Evolutionary conservation across 305 asterid genomes (phyloP).

Genomic region (Solanum hybrid): DNA sequence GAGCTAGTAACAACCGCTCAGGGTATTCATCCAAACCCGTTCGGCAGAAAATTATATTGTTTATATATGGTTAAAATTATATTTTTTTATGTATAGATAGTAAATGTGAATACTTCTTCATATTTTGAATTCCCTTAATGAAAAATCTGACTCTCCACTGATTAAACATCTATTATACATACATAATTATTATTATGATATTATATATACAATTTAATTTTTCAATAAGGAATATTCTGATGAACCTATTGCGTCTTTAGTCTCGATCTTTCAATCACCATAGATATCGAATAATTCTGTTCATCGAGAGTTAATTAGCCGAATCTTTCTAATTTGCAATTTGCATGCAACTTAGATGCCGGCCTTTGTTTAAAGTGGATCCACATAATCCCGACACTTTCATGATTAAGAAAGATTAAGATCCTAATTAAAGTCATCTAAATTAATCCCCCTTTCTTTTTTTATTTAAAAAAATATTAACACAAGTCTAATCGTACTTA

Average conservation of each 20-base stretch:
- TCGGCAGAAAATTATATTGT: too few relatives aligned
- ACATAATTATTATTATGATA: neutral
- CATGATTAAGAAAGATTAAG: neutral
- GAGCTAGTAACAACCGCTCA: neutral
- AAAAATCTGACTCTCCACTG: neutral
- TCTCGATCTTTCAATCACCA: rapidly evolving
- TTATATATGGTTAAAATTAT: too few relatives aligned
- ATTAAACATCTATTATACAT: neutral
- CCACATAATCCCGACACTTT: neutral
- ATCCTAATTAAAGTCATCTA: neutral
- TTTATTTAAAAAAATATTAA: neutral
- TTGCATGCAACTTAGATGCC: constrained; percentile 6
- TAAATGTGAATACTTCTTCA: neutral
- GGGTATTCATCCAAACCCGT: neutral
- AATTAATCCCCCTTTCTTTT: neutral
- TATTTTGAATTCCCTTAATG: neutral
- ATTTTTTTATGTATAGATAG: neutral
- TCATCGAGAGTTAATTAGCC: neutral
- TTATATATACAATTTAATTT: neutral
- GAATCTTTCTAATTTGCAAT: neutral
- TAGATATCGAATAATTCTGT: neutral
- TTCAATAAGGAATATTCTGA: neutral
- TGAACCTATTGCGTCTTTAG: neutral
- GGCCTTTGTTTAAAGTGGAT: neutral
- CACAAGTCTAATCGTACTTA: neutral